Conservation (phyloP, 108 stramenopile genomes). For the Seminavis robusta region DNA sequence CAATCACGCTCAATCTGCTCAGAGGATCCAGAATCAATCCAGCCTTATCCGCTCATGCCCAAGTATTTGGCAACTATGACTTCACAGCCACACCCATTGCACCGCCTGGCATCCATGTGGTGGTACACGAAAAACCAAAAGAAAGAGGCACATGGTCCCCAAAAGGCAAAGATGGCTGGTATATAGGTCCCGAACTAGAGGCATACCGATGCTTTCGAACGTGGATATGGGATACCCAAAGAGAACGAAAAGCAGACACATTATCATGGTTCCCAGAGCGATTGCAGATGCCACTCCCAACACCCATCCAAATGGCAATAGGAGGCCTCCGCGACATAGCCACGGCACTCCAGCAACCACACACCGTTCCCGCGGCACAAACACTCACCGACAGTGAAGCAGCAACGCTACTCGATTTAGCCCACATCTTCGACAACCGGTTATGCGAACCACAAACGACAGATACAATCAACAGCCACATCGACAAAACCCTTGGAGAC, state of each 20-base stretch:
- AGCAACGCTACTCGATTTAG: no score
- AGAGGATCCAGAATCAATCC: no score
- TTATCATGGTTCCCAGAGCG: slow-evolving; percentile 21
- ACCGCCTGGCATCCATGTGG: no score
- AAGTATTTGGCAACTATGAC: no score
- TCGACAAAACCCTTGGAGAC: neutral
- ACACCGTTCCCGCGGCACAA: neutral
- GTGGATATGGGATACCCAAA: slow-evolving; percentile 4
- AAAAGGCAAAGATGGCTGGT: slow-evolving; percentile 26
- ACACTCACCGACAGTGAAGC: no score
- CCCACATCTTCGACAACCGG: no score
- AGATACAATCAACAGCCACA: neutral
- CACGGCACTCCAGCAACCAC: neutral
- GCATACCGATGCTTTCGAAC: slow-evolving; percentile 16
- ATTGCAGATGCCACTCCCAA: slow-evolving; percentile 7
- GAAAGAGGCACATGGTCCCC: slow-evolving; percentile 6
- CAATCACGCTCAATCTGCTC: no score
- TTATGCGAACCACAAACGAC: no score
- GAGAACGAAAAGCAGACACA: slow-evolving; percentile 13
- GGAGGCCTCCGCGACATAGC: neutral
- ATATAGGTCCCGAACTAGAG: slow-evolving; percentile 30
- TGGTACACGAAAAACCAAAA: slow-evolving; percentile 4
- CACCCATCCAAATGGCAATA: neutral
- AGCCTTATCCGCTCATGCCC: no score
- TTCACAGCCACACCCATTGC: no score